Evolutionary conservation across 768 basidiomycete genomes (phyloP), one percentile per base, ranked within the genome.

Genomic region (Rhodotorula diobovata): DNA sequence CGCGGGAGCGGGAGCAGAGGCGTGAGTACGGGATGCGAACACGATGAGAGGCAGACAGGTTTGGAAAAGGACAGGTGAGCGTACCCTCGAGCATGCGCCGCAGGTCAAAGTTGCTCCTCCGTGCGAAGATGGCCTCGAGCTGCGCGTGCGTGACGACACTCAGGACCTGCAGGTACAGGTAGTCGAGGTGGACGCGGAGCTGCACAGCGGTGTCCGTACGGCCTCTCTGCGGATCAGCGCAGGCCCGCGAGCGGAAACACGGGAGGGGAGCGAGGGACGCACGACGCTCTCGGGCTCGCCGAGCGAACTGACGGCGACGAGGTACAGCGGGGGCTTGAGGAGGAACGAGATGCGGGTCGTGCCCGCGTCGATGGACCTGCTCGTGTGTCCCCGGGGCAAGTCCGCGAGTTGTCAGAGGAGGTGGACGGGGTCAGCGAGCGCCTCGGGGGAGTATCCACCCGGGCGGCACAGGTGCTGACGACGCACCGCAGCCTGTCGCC

Each of bases 251-350:
- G 46, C 46, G 45, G 45, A 9, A 18, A 48, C 3, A 23, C 8
- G 20, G 46, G 54, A 32, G 41, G 25, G 63, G 11, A 0, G 3
- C 16, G 20, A 39, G 34, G 28, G 43, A 75, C 91, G 82, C 82
- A 97, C 94, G 73, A 97, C 88, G 71, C 90, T 91, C 81, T 97
- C 96, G 0, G 96, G 95, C 81, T 98, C 96, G 21, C 90, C 90
- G 91, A 91, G 95, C 34, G 61, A 55, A 20, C 89, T 87, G 21
- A 87, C 88, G 72, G 90, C 94, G 39, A 89, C 92, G 77, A 94
- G 91, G 81, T 97, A 98, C 30, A 99, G 81, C 8, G 96, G 96
- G 12, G 90, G 79, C 41, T 93, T 87, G 60, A 94, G 84, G 14
- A 94, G 81, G 79, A 99, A 95, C 0, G 89, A 88, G 67, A 99